phyloP scores from a whole-genome alignment of 805 yeast genomes.

The Wickerhamomyces sydowiorum region DNA sequence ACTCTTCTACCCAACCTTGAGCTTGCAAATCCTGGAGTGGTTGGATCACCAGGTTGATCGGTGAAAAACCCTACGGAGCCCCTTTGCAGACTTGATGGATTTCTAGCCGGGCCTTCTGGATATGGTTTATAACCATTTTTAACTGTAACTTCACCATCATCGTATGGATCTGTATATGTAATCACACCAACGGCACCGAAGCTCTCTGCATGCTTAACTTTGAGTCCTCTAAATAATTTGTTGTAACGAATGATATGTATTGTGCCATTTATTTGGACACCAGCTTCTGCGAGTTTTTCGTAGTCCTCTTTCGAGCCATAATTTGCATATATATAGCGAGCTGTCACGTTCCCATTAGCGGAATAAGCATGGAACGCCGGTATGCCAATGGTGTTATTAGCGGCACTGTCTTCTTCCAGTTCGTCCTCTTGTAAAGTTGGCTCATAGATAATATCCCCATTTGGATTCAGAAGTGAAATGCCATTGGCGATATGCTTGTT shows the following conservation, averaged over 20 bases:
- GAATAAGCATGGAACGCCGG: conserved; percentile 62
- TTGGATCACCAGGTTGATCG: conserved; percentile 70
- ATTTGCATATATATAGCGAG: conserved; percentile 52
- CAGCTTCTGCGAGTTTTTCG: conserved; percentile 28
- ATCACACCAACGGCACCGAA: conserved; percentile 58
- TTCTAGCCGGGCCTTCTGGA: conserved; percentile 65
- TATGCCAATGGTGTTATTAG: conserved; percentile 46
- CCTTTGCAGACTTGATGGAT: conserved; percentile 53
- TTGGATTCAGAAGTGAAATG: conserved; percentile 29
- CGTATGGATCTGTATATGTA: conserved; percentile 48
- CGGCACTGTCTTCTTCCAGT: conserved; percentile 35
- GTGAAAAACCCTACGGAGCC: conserved; percentile 55
- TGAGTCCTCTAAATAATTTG: conserved; percentile 43
- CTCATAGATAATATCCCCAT: conserved; percentile 32
- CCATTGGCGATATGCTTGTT: conserved; percentile 44
- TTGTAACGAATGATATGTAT: conserved; percentile 57
- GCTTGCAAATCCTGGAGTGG: conserved; percentile 69
- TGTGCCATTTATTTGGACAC: conserved; percentile 44
- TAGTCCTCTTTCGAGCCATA: conserved; percentile 58
- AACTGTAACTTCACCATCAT: conserved; percentile 51
- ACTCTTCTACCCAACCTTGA: conserved; percentile 33
- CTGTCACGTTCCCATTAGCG: conserved; percentile 54
- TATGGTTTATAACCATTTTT: conserved; percentile 50
- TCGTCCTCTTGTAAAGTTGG: conserved; percentile 45
- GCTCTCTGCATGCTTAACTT: conserved; percentile 55